Evolutionary conservation across 352 stramenopile genomes (phyloP).

Genomic region (Globisporangium polare): DNA sequence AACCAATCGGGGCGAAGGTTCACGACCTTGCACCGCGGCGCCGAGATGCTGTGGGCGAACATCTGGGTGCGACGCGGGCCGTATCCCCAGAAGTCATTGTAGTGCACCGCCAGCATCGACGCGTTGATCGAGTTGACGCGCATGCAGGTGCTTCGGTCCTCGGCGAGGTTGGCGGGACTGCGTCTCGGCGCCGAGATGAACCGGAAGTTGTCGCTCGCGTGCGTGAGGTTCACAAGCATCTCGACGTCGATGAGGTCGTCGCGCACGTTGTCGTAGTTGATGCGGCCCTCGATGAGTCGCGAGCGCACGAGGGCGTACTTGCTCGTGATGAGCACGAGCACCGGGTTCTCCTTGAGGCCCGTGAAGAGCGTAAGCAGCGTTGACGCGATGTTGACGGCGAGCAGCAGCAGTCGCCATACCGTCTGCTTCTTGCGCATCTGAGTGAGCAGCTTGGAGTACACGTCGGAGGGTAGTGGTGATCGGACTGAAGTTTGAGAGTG

Average conservation of each 20-base stretch:
- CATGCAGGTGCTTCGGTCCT: not conserved
- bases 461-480: not conserved
- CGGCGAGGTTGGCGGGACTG: not conserved
- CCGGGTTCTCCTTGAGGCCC: constrained; percentile 22
- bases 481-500: too few relatives aligned
- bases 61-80: constrained; percentile 20
- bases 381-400: constrained; percentile 18
- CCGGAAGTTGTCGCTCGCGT: constrained; percentile 17
- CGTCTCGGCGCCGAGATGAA: constrained; percentile 24
- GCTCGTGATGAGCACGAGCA: constrained; percentile 12
- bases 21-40: constrained; percentile 26
- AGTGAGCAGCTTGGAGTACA: not conserved
- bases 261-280: constrained; percentile 22
- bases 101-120: not conserved
- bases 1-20: constrained; percentile 29
- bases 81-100: not conserved
- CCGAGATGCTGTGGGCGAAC: constrained; percentile 32
- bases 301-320: constrained; percentile 21
- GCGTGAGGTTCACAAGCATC: constrained; percentile 13
- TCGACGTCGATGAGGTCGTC: constrained; percentile 11
- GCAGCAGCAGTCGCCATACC: not conserved
- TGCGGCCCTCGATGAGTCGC: constrained; percentile 11
- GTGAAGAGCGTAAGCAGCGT: constrained; percentile 26
- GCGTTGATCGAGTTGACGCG: not conserved
- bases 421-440: not conserved